phyloP scores from a whole-genome alignment of 768 basidiomycete genomes.

The Phylloporus sp. region DNA sequence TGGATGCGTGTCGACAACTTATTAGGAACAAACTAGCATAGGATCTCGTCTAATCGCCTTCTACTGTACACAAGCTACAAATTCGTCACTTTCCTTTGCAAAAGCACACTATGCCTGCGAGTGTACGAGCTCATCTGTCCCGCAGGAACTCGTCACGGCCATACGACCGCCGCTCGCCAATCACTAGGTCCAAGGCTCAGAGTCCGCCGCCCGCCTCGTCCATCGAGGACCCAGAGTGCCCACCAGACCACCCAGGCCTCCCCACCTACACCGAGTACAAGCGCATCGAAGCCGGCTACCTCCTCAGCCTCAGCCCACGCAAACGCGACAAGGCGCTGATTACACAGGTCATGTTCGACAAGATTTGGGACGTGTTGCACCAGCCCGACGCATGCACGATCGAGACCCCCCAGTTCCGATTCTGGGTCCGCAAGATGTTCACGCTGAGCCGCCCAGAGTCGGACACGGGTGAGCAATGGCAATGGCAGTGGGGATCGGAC shows the following conservation, averaged over 20 bases:
- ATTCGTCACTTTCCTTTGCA: slow-evolving; percentile 12
- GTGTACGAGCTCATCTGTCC: slow-evolving; percentile 6
- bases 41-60: slow-evolving; percentile 13
- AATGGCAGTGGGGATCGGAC: background rate
- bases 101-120: slow-evolving; percentile 21
- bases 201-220: background rate
- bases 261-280: slow-evolving; percentile 62
- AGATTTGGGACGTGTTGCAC: slow-evolving; percentile 66
- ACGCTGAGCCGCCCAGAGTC: slow-evolving; percentile 35
- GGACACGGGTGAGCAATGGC: background rate
- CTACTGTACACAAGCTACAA: slow-evolving; percentile 26
- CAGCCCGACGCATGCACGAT: slow-evolving; percentile 44
- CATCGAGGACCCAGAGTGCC: background rate
- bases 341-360: slow-evolving; percentile 64
- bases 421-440: slow-evolving; percentile 86
- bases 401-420: slow-evolving; percentile 67
- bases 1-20: slow-evolving; percentile 9
- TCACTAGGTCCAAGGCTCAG: slow-evolving; percentile 3
- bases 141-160: slow-evolving; percentile 16
- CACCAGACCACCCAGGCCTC: slow-evolving; percentile 42
- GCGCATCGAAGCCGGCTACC: slow-evolving; percentile 53
- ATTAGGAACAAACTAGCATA: slow-evolving; percentile 14
- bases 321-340: slow-evolving; percentile 71
- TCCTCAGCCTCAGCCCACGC: slow-evolving; percentile 52
- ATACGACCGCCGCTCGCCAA: slow-evolving; percentile 18